These are phyloP conservation scores for Powellomyces hirtus DNA, from an alignment of 192 early-diverging fungal genomes.

Conservation along the genomic window DNA sequence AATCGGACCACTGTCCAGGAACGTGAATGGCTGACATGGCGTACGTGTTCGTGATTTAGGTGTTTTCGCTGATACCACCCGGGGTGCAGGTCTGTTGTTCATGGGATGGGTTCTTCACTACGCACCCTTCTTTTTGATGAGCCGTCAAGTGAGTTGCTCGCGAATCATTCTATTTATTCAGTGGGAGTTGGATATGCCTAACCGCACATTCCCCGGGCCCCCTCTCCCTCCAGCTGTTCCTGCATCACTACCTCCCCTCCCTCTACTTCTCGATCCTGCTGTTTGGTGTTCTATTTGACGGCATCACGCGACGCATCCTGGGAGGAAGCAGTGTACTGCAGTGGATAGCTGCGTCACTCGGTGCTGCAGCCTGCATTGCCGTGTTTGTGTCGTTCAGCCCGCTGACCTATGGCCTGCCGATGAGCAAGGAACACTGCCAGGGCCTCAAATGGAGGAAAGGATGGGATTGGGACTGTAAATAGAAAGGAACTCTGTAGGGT, in stretches of 20 bases:
- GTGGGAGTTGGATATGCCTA: too few relatives aligned
- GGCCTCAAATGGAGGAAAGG: slow-evolving; percentile 71
- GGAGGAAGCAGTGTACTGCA: background rate
- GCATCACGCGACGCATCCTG: slow-evolving; percentile 56
- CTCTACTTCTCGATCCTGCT: slow-evolving; percentile 83
- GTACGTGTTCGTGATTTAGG: background rate
- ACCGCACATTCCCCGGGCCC: background rate
- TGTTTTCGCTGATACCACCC: slow-evolving; percentile 2
- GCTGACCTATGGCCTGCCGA: slow-evolving; percentile 77
- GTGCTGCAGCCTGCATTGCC: slow-evolving; percentile 52
- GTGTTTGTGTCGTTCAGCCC: slow-evolving; percentile 72
- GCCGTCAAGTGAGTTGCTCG: slow-evolving; percentile 65
- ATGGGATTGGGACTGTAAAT: slow-evolving; percentile 82
- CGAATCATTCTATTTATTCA: too few relatives aligned
- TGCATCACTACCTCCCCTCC: slow-evolving; percentile 95
- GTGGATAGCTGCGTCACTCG: slow-evolving; percentile 29
- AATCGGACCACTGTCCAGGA: background rate
- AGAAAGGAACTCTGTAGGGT: too few relatives aligned
- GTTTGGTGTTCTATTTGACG: slow-evolving; percentile 70
- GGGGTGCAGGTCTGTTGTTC: slow-evolving; percentile 53
- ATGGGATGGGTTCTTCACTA: slow-evolving; percentile 83
- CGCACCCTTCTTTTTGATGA: slow-evolving; percentile 87
- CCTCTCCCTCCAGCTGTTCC: slow-evolving; percentile 57
- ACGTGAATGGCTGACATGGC: background rate
- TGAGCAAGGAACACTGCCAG: slow-evolving; percentile 74